These are phyloP conservation scores for Ustilago loliicola DNA, from an alignment of 1,284 basidiomycete species.

Conservation along the genomic window DNA sequence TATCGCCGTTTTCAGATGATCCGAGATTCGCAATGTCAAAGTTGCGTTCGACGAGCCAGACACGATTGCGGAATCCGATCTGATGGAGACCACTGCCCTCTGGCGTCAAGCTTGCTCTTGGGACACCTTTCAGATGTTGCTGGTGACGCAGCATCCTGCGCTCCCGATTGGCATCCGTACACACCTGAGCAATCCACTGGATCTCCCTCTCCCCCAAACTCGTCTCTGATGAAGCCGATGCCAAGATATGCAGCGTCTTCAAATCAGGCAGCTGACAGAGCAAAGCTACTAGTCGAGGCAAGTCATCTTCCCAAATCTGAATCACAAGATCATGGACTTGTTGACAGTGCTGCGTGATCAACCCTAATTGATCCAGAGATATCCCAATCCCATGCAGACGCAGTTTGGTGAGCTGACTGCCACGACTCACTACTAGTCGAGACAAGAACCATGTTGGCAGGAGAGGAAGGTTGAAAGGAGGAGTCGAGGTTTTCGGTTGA, in stretches of 20 bases:
- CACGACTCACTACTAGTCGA: constrained; percentile 36
- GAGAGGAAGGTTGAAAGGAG: constrained; percentile 43
- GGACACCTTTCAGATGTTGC: constrained; percentile 1
- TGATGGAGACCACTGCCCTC: constrained; percentile 50
- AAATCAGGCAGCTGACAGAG: constrained; percentile 49
- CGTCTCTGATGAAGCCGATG: constrained; percentile 47
- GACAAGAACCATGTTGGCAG: constrained; percentile 42
- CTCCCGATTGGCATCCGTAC: constrained; percentile 43
- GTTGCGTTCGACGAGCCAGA: constrained; percentile 59
- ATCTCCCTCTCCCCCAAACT: constrained; percentile 48
- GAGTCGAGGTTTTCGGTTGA: constrained; percentile 14
- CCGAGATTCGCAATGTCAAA: constrained; percentile 10
- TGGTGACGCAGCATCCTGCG: constrained; percentile 26
- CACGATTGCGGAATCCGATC: constrained; percentile 66
- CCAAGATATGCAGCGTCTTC: constrained; percentile 58
- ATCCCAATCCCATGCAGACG: constrained; percentile 63
- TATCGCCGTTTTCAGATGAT: neutral
- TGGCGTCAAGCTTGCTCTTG: neutral
- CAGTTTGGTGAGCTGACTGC: constrained; percentile 48
- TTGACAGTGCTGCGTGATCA: constrained; percentile 44
- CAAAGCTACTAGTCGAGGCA: constrained; percentile 38
- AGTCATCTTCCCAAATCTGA: constrained; percentile 63
- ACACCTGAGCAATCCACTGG: constrained; percentile 45
- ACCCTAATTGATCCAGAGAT: constrained; percentile 55
- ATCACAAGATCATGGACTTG: constrained; percentile 61